A percentile compares a stretch with the other conserved stretches of the same genome.
Evolutionary conservation across 163 green algal genomes (phyloP).

Genomic region (Coccomyxa subellipsoidea): DNA sequence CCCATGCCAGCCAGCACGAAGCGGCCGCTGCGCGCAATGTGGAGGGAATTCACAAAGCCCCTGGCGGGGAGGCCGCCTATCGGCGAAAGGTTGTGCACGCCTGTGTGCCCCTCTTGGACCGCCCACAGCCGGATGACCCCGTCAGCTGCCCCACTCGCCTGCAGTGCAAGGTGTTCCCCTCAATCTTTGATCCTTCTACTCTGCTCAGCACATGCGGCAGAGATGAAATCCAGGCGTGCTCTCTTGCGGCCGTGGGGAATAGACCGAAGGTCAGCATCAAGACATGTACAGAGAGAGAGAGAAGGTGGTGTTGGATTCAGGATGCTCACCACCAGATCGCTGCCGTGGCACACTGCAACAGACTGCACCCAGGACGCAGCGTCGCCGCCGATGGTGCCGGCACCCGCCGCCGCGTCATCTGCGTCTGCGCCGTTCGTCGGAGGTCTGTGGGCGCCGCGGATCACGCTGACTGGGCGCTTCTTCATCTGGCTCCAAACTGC

Average conservation of each 20-base stretch:
- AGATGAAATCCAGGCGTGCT: background rate
- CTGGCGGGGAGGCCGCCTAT: constrained; percentile 62
- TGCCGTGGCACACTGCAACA: constrained; percentile 67
- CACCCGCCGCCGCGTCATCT: constrained; percentile 4
- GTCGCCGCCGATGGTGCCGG: constrained; percentile 39
- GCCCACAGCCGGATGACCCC: constrained; percentile 85
- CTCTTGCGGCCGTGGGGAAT: background rate
- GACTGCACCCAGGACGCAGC: constrained; percentile 75
- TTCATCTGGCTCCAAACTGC: constrained; percentile 78
- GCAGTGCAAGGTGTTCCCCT: background rate
- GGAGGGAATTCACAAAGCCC: constrained; percentile 84
- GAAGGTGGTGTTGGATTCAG: background rate
- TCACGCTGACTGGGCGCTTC: constrained; percentile 78
- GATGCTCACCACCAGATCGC: constrained; percentile 69
- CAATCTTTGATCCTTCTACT: too few species aligned
- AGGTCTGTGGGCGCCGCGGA: constrained; percentile 60
- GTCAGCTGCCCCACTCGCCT: constrained; percentile 85
- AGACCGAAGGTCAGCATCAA: background rate
- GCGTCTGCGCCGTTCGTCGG: background rate
- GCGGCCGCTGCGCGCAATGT: constrained; percentile 56
- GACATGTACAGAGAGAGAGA: background rate
- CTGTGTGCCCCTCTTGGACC: constrained; percentile 38
- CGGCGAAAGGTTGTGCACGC: constrained; percentile 34
- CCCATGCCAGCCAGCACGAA: constrained; percentile 81
- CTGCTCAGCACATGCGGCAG: background rate